Conservation (phyloP, 2,329 filamentous ascomycete genomes). For the Cercospora citrullina region DNA sequence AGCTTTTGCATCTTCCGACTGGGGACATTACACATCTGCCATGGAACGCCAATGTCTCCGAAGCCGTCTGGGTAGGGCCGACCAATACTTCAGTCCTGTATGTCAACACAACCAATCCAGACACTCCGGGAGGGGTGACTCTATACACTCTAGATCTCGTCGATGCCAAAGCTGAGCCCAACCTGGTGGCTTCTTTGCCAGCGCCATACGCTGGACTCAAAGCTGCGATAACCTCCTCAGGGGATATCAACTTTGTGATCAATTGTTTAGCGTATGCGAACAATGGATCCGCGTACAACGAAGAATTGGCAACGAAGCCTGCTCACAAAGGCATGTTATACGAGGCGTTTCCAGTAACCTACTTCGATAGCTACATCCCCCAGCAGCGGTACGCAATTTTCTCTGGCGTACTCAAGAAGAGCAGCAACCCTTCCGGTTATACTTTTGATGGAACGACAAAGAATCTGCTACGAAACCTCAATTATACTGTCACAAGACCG, state of each 20-base stretch:
- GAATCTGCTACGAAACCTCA: slow-evolving; percentile 28
- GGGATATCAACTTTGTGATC: slow-evolving; percentile 33
- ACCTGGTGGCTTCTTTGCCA: slow-evolving; percentile 35
- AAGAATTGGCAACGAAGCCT: slow-evolving; percentile 50
- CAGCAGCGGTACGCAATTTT: slow-evolving; percentile 54
- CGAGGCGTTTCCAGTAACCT: slow-evolving; percentile 53
- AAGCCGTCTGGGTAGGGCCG: slow-evolving; percentile 37
- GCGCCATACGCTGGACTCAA: slow-evolving; percentile 45
- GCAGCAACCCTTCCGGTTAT: slow-evolving; percentile 15
- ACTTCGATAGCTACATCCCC: slow-evolving; percentile 55
- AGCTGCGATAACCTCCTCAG: slow-evolving; percentile 30
- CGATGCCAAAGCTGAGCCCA: slow-evolving; percentile 23
- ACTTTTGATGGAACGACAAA: slow-evolving; percentile 26
- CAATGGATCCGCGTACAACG: slow-evolving; percentile 47
- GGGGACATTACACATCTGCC: slow-evolving; percentile 31
- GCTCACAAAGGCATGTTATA: slow-evolving; percentile 51
- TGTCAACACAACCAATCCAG: slow-evolving; percentile 31
- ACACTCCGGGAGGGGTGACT: slow-evolving; percentile 36
- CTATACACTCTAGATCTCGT: slow-evolving; percentile 43
- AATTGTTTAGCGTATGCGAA: slow-evolving; percentile 33
- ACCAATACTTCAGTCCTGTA: slow-evolving; percentile 37
- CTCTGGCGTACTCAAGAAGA: slow-evolving; percentile 45
- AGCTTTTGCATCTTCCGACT: slow-evolving; percentile 28
- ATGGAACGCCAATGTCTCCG: slow-evolving; percentile 27
- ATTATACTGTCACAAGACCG: slow-evolving; percentile 30